phyloP scores from a whole-genome alignment of 345 rosid genomes.

The Citrus sp. region DNA sequence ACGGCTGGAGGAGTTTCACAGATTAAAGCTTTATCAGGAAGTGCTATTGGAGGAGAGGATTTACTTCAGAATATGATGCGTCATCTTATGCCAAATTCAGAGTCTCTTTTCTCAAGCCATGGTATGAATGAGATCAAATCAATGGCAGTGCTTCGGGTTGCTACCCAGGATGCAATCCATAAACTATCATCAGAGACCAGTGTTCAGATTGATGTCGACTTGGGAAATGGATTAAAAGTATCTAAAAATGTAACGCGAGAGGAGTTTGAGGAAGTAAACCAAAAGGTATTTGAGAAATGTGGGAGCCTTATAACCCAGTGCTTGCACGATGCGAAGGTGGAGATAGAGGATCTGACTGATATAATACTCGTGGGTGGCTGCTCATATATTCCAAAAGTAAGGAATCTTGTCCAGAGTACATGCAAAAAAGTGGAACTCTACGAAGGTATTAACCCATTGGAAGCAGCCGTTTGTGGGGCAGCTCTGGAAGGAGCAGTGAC shows the following conservation, averaged over 20 bases:
- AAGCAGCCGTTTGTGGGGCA: constrained; percentile 81
- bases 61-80: constrained; percentile 67
- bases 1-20: constrained; percentile 97
- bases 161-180: constrained; percentile 74
- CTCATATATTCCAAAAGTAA: constrained; percentile 58
- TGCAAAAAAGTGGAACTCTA: constrained; percentile 62
- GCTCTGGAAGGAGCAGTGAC: constrained; percentile 92
- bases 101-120: constrained; percentile 38
- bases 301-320: constrained; percentile 61
- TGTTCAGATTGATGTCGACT: constrained; percentile 60
- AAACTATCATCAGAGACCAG: constrained; percentile 45
- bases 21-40: constrained; percentile 75
- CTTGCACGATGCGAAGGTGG: constrained; percentile 63
- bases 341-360: constrained; percentile 52
- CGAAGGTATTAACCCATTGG: constrained; percentile 50
- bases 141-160: constrained; percentile 64
- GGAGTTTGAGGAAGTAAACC: constrained; percentile 79
- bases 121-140: constrained; percentile 38
- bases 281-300: constrained; percentile 52
- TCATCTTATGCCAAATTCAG: constrained; percentile 48
- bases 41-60: constrained; percentile 79
- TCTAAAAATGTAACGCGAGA: constrained; percentile 41
- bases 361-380: constrained; percentile 88
- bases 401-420: constrained; percentile 36
- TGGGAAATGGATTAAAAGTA: constrained; percentile 55